A percentile compares a stretch with the other conserved stretches of the same genome.
Evolutionary conservation across 1,284 basidiomycete species (phyloP).

Genomic region (Xanthoconium separans): DNA sequence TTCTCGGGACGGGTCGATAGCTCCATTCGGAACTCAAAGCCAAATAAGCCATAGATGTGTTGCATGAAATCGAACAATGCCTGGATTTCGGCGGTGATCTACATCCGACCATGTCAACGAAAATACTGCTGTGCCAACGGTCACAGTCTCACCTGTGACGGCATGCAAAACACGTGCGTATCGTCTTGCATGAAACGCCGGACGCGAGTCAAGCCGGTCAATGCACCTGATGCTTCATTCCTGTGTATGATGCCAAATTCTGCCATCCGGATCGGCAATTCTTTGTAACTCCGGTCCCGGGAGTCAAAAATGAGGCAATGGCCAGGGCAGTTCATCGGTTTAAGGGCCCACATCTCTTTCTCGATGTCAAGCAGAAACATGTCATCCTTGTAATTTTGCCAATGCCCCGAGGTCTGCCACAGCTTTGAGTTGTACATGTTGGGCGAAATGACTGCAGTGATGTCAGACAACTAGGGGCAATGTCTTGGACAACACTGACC

Average conservation of each 20-base stretch:
- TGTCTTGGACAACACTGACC: conserved; percentile 37
- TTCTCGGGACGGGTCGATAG: conserved; percentile 97
- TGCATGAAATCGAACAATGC: conserved; percentile 94
- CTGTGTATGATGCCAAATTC: conserved; percentile 98
- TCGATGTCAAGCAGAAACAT: conserved; percentile 96
- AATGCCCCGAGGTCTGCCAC: conserved; percentile 99
- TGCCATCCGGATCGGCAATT: conserved; percentile 95
- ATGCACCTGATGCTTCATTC: conserved; percentile 94
- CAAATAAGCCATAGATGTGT: conserved; percentile 93
- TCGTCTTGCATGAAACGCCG: conserved; percentile 97
- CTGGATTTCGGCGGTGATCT: conserved; percentile 89
- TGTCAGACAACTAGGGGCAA: conserved; percentile 7
- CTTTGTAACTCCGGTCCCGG: conserved; percentile 92
- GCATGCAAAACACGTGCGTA: conserved; percentile 96
- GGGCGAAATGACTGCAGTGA: conserved; percentile 81
- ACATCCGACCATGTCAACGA: background rate
- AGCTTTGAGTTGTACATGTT: conserved; percentile 98
- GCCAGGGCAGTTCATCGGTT: conserved; percentile 99
- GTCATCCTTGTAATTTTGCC: conserved; percentile 97
- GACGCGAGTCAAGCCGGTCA: conserved; percentile 93
- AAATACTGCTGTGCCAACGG: background rate
- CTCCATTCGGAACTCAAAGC: conserved; percentile 95
- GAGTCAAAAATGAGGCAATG: conserved; percentile 97
- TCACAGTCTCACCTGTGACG: conserved; percentile 67
- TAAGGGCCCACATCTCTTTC: conserved; percentile 92